Evolutionary conservation across 148 eudicot genomes (phyloP).

Genomic region (Chenopodium suecicum): DNA sequence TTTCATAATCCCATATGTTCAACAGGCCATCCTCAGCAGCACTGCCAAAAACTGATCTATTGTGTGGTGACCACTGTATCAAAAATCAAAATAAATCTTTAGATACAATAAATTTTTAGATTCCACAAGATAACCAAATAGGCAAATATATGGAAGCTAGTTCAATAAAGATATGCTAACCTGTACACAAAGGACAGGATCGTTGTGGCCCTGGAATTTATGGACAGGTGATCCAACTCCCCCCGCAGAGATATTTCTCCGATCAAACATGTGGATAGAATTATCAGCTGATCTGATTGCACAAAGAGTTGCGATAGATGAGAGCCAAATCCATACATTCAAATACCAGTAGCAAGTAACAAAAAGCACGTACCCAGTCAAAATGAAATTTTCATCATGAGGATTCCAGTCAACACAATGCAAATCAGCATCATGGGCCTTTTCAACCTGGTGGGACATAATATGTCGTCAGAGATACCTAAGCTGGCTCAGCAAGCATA

Average conservation of each 20-base stretch:
- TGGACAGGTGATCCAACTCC: slow-evolving; percentile 85
- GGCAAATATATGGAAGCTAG: neutral
- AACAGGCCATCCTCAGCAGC: slow-evolving; percentile 95
- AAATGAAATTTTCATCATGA: slow-evolving; percentile 66
- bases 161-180: slow-evolving; percentile 28
- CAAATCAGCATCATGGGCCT: slow-evolving; percentile 88
- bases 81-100: slow-evolving; percentile 14
- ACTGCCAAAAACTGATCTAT: slow-evolving; percentile 80
- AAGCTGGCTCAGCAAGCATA: slow-evolving; percentile 14
- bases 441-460: slow-evolving; percentile 63
- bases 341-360: neutral
- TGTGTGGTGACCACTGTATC: slow-evolving; percentile 92
- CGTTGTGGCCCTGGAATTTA: slow-evolving; percentile 71
- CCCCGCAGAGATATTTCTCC: slow-evolving; percentile 63
- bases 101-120: neutral
- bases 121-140: neutral
- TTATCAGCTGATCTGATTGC: slow-evolving; percentile 82
- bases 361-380: slow-evolving; percentile 70
- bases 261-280: slow-evolving; percentile 86
- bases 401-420: slow-evolving; percentile 99
- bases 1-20: slow-evolving; percentile 86
- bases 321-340: neutral
- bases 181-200: slow-evolving; percentile 86
- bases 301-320: neutral
- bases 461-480: slow-evolving; percentile 4